Percentiles rank a stretch among this genome's conserved stretches.
Evolutionary conservation across 495 filamentous ascomycete species (phyloP).

Genomic region (Penicillium egyptiacum): DNA sequence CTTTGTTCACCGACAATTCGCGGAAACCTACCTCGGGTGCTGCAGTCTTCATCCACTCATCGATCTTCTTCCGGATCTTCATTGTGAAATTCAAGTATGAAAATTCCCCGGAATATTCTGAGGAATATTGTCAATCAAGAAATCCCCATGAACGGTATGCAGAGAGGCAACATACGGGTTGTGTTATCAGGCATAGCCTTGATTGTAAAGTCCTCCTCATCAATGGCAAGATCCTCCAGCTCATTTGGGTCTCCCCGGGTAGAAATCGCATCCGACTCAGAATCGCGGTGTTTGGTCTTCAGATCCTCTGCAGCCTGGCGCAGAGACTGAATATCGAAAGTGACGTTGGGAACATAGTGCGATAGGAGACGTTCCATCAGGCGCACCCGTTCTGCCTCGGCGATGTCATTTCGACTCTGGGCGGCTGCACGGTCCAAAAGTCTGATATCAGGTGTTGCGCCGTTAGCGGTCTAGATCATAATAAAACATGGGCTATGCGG

Average conservation of each 20-base stretch:
- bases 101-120: slow-evolving; percentile 55
- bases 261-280: slow-evolving; percentile 37
- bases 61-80: slow-evolving; percentile 51
- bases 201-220: slow-evolving; percentile 49
- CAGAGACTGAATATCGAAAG: slow-evolving; percentile 46
- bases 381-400: slow-evolving; percentile 45
- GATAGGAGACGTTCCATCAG: slow-evolving; percentile 47
- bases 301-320: slow-evolving; percentile 43
- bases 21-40: slow-evolving; percentile 40
- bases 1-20: neutral
- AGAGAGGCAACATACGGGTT: slow-evolving; percentile 36
- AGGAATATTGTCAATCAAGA: neutral
- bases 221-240: slow-evolving; percentile 45
- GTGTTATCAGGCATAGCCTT: slow-evolving; percentile 50
- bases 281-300: slow-evolving; percentile 38
- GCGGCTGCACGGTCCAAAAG: slow-evolving; percentile 39
- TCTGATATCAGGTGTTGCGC: slow-evolving; percentile 16
- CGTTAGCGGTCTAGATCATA: neutral
- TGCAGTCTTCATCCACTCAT: slow-evolving; percentile 49
- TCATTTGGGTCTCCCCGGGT: slow-evolving; percentile 40
- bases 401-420: slow-evolving; percentile 42
- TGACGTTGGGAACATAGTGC: slow-evolving; percentile 45
- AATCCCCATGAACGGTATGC: neutral
- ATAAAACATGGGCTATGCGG: neutral
- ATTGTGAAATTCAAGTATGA: slow-evolving; percentile 53